phyloP scores from a whole-genome alignment of 805 yeast genomes.

The Allodekkera sacchari region DNA sequence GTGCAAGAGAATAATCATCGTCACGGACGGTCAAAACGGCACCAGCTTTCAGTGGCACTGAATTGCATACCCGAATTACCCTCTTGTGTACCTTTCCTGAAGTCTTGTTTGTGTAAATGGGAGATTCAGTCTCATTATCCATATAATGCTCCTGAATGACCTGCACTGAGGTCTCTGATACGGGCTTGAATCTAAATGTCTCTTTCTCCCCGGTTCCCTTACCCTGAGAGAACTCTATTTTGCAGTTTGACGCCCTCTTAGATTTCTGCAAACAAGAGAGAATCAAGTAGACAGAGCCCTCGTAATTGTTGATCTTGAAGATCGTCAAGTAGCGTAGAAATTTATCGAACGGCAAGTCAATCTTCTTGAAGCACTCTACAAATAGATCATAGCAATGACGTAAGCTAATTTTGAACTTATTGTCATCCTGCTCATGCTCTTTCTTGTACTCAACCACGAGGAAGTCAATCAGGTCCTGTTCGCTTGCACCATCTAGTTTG shows the following conservation, averaged over 20 bases:
- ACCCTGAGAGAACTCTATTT: slow-evolving; percentile 11
- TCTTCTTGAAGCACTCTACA: slow-evolving; percentile 15
- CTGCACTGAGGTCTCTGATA: slow-evolving; percentile 13
- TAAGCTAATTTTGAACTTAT: slow-evolving; percentile 4
- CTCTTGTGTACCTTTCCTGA: slow-evolving; percentile 10
- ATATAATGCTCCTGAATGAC: slow-evolving; percentile 14
- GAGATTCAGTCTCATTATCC: slow-evolving; percentile 14
- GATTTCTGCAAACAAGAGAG: slow-evolving; percentile 11
- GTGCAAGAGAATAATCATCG: slow-evolving; percentile 9
- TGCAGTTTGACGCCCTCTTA: slow-evolving; percentile 8
- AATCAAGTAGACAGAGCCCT: slow-evolving; percentile 20
- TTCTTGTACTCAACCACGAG: slow-evolving; percentile 2
- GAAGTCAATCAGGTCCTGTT: slow-evolving; percentile 8
- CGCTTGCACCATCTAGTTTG: slow-evolving; percentile 4
- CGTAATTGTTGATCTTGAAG: slow-evolving; percentile 19
- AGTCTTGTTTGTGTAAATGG: slow-evolving; percentile 14
- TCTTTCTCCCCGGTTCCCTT: slow-evolving; percentile 11
- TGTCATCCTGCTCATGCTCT: neutral
- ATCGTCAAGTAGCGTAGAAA: slow-evolving; percentile 16
- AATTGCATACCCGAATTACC: slow-evolving; percentile 15
- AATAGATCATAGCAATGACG: slow-evolving; percentile 9
- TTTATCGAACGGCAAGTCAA: slow-evolving; percentile 9
- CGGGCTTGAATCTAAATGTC: slow-evolving; percentile 17
- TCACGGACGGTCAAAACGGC: slow-evolving; percentile 5
- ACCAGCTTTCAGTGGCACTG: slow-evolving; percentile 1